Conservation (phyloP, 768 basidiomycete genomes). For the Leucosporidium yakuticum region DNA sequence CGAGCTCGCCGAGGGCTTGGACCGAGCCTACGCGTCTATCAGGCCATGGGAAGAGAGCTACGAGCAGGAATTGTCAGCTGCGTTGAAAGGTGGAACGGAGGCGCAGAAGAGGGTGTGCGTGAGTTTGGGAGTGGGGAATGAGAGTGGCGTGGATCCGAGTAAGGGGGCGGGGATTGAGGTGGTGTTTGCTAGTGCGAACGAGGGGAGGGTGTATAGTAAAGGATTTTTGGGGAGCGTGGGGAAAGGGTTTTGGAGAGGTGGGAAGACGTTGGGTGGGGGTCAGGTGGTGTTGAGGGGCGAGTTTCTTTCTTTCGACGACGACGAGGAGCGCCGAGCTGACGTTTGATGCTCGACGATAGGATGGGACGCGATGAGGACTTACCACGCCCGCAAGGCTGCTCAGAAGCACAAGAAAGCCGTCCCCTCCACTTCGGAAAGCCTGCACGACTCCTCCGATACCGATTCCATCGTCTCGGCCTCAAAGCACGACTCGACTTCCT, state of each 20-base stretch:
- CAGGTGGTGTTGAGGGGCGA: slow-evolving; percentile 25
- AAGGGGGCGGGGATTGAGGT: slow-evolving; percentile 32
- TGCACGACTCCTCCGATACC: not conserved
- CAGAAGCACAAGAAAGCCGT: slow-evolving; percentile 12
- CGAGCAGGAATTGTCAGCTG: slow-evolving; percentile 29
- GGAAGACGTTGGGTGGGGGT: slow-evolving; percentile 12
- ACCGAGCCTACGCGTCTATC: slow-evolving; percentile 33
- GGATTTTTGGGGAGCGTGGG: slow-evolving; percentile 15
- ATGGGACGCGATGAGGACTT: too few species aligned
- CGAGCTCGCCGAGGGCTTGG: slow-evolving; percentile 29
- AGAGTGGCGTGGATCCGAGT: slow-evolving; percentile 7
- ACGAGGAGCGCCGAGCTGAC: too few species aligned
- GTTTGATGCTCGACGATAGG: too few species aligned
- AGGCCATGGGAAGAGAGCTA: slow-evolving; percentile 30
- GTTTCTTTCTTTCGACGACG: too few species aligned
- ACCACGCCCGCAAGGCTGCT: slow-evolving; percentile 17
- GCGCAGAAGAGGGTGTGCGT: slow-evolving; percentile 34
- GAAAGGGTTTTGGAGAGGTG: slow-evolving; percentile 14
- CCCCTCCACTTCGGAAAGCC: not conserved
- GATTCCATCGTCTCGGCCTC: slow-evolving; percentile 9
- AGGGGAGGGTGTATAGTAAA: slow-evolving; percentile 21
- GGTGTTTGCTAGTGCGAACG: slow-evolving; percentile 25
- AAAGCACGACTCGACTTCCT: not conserved
- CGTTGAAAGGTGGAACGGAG: slow-evolving; percentile 32
- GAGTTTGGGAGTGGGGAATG: too few species aligned